Base-by-base conservation (phyloP, 2,329 filamentous ascomycete genomes). In the Penicillium olsonii region DNA sequence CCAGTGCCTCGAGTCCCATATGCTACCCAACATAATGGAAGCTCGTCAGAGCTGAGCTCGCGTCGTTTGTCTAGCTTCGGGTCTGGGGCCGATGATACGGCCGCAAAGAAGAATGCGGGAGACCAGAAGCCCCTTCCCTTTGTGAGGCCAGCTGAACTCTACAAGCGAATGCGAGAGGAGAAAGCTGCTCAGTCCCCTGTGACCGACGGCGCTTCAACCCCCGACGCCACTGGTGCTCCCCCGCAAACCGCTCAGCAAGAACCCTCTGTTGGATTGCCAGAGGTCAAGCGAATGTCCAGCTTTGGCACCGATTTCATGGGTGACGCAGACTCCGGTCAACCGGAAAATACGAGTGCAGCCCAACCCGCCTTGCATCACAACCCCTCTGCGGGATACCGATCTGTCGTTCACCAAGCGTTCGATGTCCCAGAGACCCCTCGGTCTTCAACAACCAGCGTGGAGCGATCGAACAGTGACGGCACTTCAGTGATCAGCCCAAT, bases 71-170 rank as follows among this genome's bases (percentile, higher is more conserved):
- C 57, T 15, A 53, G 54, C 8, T 31, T 55, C n/a, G 39, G 43
- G 18, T 37, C 48, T 18, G 52, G 51, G 17, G 29, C 37, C 9
- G 48, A 54, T 18, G 57, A 56, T 9, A 42, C 51, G 22, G 65
- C 42, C n/a, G 61, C 37, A 19, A 38, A 43, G 12, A 70, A 70
- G 20, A 57, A 77, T 17, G 49, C 33, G 29, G 40, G 51, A 19
- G 54, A 55, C 15, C 54, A 73, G 42, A 85, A 84, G 58, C 67
- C 82, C 1, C 70, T 82, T 17, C 80, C 84, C 0, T 85, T 92
- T 57, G 78, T 90, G 48, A 79, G 87, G 31, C 88, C 90, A 2
- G 82, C 87, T 11, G 89, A 95, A 57, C 86, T 92, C 35, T 92
- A 92, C 67, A 86, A 82, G 62, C 83, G 87, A 5, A 78, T 87